A percentile compares a stretch with the other conserved stretches of the same genome.
Evolutionary conservation across 257 asterid genomes (phyloP).

Genomic region (Solanum ossicruentum): DNA sequence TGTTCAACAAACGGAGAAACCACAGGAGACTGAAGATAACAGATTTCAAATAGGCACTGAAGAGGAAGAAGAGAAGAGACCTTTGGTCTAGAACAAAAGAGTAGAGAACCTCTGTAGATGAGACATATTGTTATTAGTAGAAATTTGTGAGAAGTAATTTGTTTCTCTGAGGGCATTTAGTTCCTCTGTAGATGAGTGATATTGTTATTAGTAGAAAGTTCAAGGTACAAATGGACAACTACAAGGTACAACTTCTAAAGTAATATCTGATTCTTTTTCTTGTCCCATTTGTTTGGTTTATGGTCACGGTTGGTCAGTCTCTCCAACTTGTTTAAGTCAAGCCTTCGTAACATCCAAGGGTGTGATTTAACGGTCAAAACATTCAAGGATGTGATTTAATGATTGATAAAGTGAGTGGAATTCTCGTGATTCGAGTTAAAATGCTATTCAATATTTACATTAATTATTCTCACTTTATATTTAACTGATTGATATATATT

Average conservation of each 20-base stretch:
- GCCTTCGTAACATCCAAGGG: not conserved
- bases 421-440: not conserved
- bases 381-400: not conserved
- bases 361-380: too few species aligned
- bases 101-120: not conserved
- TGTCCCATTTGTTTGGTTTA: not conserved
- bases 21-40: constrained; percentile 8
- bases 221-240: not conserved
- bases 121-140: too few species aligned
- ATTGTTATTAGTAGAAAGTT: not conserved
- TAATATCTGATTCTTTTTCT: not conserved
- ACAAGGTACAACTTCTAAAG: not conserved
- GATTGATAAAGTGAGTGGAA: not conserved
- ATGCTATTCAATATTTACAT: too few species aligned
- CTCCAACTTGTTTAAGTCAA: not conserved
- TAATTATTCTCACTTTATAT: too few species aligned
- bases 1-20: constrained; percentile 6
- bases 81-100: constrained; percentile 38
- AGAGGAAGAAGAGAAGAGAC: constrained; percentile 55
- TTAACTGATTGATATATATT: too few species aligned
- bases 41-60: constrained; percentile 28
- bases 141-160: not conserved
- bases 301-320: not conserved
- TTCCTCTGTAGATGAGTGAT: not conserved
- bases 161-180: not conserved